Evolutionary conservation across 2,329 filamentous ascomycete genomes (phyloP), one percentile per base, ranked within the genome.

Genomic region (Lachnellula occidentalis): DNA sequence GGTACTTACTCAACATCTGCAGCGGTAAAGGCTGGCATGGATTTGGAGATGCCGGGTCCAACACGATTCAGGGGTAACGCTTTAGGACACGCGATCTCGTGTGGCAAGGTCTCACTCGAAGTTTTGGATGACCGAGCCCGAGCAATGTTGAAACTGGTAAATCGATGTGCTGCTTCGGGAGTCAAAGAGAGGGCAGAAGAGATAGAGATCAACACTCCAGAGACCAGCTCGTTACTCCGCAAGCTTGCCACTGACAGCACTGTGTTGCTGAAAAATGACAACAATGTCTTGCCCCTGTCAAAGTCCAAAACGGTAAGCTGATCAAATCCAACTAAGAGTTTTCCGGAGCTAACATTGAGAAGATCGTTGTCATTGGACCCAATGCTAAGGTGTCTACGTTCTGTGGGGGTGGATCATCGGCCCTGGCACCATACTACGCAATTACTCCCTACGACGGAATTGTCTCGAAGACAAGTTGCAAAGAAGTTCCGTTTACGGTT

Each of bases 371-470:
- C 34, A 72, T 83, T 31, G 80, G 80, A 0, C 80, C 80, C 15
- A 82, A 83, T 59, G 78, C 80, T 8, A 82, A 80, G 65, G 67
- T 76, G 42, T 74, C 78, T 1, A 78, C 76, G 2, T 81, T 80
- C 59, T 61, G 51, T 37, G 55, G 55, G 8, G 69, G 70, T 0
- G 70, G 70, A 7, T 68, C 65, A 37, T 67, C 70, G 0, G 61
- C 59, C 14, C 57, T 71, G 3, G 59, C 58, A 2, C 59, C 68
- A 2, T 68, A 69, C 37, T 57, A 57, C 62, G 86, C 86, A 45
- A 77, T 90, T 19, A 89, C 83, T 0, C 88, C 87, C 1, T 83
- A 86, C 24, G 85, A 88, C 54, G 87, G 86, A 7, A 88, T 91
- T 62, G 78, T 76, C 37, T 74, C 74, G 34, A 79, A 80, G 65